phyloP scores from a whole-genome alignment of 768 basidiomycete genomes.

The Phaeotremella fagi region DNA sequence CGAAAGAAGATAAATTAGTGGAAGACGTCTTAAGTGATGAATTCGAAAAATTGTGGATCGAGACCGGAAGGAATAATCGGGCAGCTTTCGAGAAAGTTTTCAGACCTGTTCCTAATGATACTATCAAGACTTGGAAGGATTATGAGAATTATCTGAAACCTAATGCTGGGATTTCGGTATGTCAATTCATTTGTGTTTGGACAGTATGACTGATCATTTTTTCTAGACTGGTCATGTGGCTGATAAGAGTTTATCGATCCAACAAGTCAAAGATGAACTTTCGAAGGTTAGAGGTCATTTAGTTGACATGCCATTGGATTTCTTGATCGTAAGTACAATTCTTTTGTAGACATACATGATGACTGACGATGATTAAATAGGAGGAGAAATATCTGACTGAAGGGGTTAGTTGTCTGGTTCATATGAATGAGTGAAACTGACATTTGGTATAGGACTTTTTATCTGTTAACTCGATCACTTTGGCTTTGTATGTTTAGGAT shows the following conservation, averaged over 20 bases:
- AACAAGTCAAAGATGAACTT: conserved; percentile 71
- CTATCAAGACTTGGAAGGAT: conserved; percentile 69
- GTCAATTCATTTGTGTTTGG: conserved; percentile 6
- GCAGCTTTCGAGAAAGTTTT: conserved; percentile 83
- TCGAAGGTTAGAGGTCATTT: conserved; percentile 54
- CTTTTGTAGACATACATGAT: background rate
- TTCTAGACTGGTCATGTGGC: conserved; percentile 72
- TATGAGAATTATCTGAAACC: conserved; percentile 57
- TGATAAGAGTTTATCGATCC: conserved; percentile 58
- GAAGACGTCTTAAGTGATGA: conserved; percentile 71
- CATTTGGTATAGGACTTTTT: conserved; percentile 5
- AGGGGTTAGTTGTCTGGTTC: conserved; percentile 11
- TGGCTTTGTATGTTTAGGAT: conserved; percentile 19
- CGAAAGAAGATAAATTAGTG: conserved; percentile 61
- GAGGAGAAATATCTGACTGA: conserved; percentile 36
- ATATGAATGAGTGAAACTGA: background rate
- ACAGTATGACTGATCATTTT: conserved; percentile 20
- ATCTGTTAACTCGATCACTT: conserved; percentile 15
- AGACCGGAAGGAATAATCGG: conserved; percentile 72
- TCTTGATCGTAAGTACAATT: conserved; percentile 38
- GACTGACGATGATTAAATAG: background rate
- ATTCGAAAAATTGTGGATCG: conserved; percentile 59
- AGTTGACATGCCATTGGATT: conserved; percentile 50
- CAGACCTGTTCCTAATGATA: conserved; percentile 73
- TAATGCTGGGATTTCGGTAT: conserved; percentile 49